Evolutionary conservation across 2,329 filamentous ascomycete genomes (phyloP).

Genomic region (Cladophialophora carrionii): DNA sequence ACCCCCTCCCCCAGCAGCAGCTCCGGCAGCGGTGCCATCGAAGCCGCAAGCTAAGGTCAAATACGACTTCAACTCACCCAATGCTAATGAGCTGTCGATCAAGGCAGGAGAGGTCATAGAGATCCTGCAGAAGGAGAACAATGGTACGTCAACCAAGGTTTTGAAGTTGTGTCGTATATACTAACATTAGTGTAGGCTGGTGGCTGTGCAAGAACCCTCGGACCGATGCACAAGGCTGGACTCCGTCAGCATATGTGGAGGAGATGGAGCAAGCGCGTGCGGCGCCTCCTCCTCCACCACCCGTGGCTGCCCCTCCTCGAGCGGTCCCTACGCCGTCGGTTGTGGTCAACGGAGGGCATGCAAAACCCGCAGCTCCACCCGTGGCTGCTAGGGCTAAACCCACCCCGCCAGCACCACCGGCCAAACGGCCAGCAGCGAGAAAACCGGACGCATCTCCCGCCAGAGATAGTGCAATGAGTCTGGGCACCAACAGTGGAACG

Average conservation of each 20-base stretch:
- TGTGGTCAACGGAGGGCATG: constrained; percentile 31
- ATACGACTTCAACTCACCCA: constrained; percentile 88
- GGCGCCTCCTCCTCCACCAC: constrained; percentile 61
- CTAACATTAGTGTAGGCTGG: constrained; percentile 69
- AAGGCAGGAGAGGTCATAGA: constrained; percentile 79
- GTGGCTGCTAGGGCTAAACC: constrained; percentile 51
- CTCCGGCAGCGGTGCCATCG: constrained; percentile 61
- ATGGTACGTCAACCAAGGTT: constrained; percentile 65
- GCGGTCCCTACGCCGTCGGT: constrained; percentile 65
- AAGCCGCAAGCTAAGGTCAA: constrained; percentile 86
- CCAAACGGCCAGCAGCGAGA: constrained; percentile 74
- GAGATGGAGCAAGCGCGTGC: constrained; percentile 65
- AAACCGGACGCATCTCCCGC: constrained; percentile 67
- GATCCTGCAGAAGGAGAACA: constrained; percentile 91
- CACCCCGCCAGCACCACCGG: constrained; percentile 74
- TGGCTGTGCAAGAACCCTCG: constrained; percentile 82
- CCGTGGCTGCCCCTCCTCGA: constrained; percentile 52
- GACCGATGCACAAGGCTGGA: constrained; percentile 80
- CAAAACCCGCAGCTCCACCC: constrained; percentile 6
- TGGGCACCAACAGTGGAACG: constrained; percentile 55
- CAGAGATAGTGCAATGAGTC: constrained; percentile 65
- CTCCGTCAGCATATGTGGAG: constrained; percentile 91
- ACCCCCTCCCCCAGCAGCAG: constrained; percentile 68
- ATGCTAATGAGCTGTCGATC: constrained; percentile 81
- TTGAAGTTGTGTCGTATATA: neutral